phyloP scores from a whole-genome alignment of 805 yeast genomes.

The Jamesozyma gamospora region DNA sequence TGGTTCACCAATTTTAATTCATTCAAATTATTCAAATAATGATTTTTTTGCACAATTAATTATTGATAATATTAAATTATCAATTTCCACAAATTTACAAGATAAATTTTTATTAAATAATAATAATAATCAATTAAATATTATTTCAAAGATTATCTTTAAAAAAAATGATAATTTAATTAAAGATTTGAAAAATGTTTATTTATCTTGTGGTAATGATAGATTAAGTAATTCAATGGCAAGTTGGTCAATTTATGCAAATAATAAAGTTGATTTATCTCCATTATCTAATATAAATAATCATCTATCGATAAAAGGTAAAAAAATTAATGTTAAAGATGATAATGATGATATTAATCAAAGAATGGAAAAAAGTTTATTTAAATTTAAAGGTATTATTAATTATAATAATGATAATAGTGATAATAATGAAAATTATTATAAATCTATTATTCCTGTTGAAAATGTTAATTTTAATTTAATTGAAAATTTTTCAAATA shows the following conservation, averaged over 20 bases:
- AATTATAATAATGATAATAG: slow-evolving; percentile 4
- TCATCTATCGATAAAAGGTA: slow-evolving; percentile 33
- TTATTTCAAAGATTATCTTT: slow-evolving; percentile 12
- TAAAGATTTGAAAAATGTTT: slow-evolving; percentile 45
- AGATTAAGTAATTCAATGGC: slow-evolving; percentile 56
- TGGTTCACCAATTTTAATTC: slow-evolving; percentile 58
- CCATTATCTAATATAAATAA: slow-evolving; percentile 42
- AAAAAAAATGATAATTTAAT: slow-evolving; percentile 31
- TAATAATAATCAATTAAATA: no score
- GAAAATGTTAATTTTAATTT: slow-evolving; percentile 41
- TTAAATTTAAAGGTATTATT: slow-evolving; percentile 52
- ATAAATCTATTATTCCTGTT: slow-evolving; percentile 48
- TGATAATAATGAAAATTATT: slow-evolving; percentile 18
- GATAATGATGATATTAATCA: slow-evolving; percentile 1
- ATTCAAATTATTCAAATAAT: slow-evolving; percentile 38
- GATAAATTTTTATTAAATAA: slow-evolving; percentile 22
- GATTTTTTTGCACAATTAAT: slow-evolving; percentile 39
- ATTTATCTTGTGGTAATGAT: slow-evolving; percentile 50
- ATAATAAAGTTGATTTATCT: slow-evolving; percentile 51
- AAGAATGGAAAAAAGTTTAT: slow-evolving; percentile 26
- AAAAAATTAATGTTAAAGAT: slow-evolving; percentile 2
- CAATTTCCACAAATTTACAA: not conserved
- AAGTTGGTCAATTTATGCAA: slow-evolving; percentile 66
- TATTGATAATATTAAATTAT: slow-evolving; percentile 40
- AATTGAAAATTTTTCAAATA: slow-evolving; percentile 20